Evolutionary conservation across 192 early-diverging fungal species (phyloP).

Genomic region (Umbelopsis sp.): DNA sequence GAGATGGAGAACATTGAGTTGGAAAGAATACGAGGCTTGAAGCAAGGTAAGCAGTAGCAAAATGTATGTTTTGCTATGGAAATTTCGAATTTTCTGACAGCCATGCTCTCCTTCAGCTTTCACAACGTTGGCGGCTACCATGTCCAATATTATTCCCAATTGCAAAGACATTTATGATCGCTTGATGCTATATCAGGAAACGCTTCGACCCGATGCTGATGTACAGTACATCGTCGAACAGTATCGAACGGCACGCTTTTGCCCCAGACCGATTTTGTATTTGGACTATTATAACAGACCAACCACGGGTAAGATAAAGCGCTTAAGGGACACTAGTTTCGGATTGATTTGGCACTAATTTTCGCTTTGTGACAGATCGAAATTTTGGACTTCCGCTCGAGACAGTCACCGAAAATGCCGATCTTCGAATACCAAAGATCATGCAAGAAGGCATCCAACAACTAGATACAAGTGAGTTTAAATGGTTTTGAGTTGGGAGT

Average conservation of each 20-base stretch:
- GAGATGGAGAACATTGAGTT: slow-evolving; percentile 51
- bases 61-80: background rate
- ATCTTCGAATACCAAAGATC: background rate
- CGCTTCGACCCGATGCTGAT: slow-evolving; percentile 73
- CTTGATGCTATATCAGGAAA: slow-evolving; percentile 62
- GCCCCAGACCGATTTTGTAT: slow-evolving; percentile 72
- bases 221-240: slow-evolving; percentile 75
- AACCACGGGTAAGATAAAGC: slow-evolving; percentile 49
- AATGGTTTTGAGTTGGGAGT: background rate
- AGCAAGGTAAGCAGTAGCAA: slow-evolving; percentile 42
- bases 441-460: background rate
- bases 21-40: slow-evolving; percentile 53
- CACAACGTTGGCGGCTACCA: slow-evolving; percentile 47
- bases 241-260: slow-evolving; percentile 70
- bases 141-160: slow-evolving; percentile 51
- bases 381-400: slow-evolving; percentile 5
- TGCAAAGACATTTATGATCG: slow-evolving; percentile 64
- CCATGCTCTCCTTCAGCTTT: slow-evolving; percentile 41
- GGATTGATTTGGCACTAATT: background rate
- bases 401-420: background rate
- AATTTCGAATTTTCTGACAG: background rate
- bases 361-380: background rate
- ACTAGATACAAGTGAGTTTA: background rate
- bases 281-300: slow-evolving; percentile 65
- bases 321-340: background rate